Evolutionary conservation across 768 basidiomycete species (phyloP), one percentile per base, ranked within the genome.

Genomic region (Kondoa subrosea): DNA sequence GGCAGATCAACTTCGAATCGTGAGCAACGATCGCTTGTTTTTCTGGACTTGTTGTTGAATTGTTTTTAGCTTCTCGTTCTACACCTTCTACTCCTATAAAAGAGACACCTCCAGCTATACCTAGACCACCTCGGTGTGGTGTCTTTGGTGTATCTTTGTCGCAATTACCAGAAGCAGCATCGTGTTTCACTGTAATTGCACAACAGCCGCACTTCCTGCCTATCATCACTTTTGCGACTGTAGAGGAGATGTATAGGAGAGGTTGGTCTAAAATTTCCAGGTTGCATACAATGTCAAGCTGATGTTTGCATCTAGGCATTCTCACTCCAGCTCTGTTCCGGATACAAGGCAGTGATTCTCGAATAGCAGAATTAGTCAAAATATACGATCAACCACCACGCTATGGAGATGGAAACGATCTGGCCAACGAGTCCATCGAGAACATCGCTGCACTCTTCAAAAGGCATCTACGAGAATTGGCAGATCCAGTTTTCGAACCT

Each of bases 191-290:
- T 27, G 21, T 31, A 59, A 25, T 59, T 15, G 21, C 30, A 4
- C 58, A 25, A 27, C 70, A 71, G 57, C 70, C 66, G 0, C 70
- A 73, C 64, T 68, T 69, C 25, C 67, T 73, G 0, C 72, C 72
- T 0, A 67, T 69, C 21, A 67, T 71, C 0, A 30, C 30, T n/a
- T 73, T 73, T 64, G 61, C 65, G 29, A 57, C 67, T 0, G 67
- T 82, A 29, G 81, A 82, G 57, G 80, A 82, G 72, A 71, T 82
- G 34, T 80, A 81, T 65, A 78, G 80, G 21, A 80, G 80, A 15
- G 81, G 81, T 76, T 21, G 56, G 74, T 64, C 1, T 60, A 12
- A 21, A 32, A 57, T 25, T 1, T 31, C 2, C 32, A 26, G 8
- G 14, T 15, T 34, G 0, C 31, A 27, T 26, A 4, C 63, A 21